Evolutionary conservation across 805 yeast genomes (phyloP), one percentile per base, ranked within the genome.

Genomic region (Metschnikowia gelsemii): DNA sequence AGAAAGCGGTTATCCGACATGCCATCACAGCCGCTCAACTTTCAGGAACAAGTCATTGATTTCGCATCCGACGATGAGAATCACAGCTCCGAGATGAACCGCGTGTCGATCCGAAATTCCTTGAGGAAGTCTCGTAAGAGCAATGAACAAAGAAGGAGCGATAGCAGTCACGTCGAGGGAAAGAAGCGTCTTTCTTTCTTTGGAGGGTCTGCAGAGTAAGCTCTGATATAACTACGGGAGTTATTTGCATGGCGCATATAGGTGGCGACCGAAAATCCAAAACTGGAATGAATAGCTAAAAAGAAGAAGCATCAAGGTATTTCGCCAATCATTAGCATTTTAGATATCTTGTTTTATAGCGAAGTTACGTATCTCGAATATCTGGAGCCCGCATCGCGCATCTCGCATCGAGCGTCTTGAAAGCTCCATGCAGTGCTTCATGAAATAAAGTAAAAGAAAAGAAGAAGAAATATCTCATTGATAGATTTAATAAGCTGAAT

Each of bases 31-130:
- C 52, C 58, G 8, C 49, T 68, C 28, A 60, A 52, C 20, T 62
- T 69, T 22, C 66, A 67, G 45, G 74, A 70, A 49, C 72, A 70
- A 45, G 72, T 69, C 3, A 63, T 70, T 42, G 75, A 70, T 49
- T 70, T 68, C 59, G 75, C 69, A 1, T 67, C 73, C 9, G 75
- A 70, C 46, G 74, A 70, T 47, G 75, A 70, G 41, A 64, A 63
- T 41, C 57, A 61, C 35, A 57, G 57, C 12, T 62, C 70, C 1
- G 54, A 54, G 18, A 64, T 70, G 73, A 70, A 56, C 50, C 50
- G 75, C 13, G 51, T 70, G 24, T 59, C 72, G 9, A 70, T 70
- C 29, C 52, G 75, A 40, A 60, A 62, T 32, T 65, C 73, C 4
- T 55, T 70, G 38, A 63, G 54, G 51, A 61, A 61, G 44, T 36